Base-by-base conservation (phyloP, 805 yeast genomes). In the Candida montana region DNA sequence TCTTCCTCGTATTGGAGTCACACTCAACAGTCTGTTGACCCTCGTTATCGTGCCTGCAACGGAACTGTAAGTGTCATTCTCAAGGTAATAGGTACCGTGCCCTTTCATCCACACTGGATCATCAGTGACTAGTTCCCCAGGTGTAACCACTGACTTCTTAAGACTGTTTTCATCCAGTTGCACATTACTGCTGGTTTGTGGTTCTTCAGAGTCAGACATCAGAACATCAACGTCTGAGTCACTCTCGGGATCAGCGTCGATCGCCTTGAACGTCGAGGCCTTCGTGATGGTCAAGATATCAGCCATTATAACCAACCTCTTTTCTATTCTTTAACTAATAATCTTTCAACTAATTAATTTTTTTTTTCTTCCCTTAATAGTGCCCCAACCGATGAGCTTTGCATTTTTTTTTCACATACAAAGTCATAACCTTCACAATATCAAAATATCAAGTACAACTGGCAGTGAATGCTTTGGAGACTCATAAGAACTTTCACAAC, bases 21-120 rank as follows among this genome's bases (percentile, higher is more conserved):
- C 98, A 55, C 90, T 81, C 44, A 93, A 70, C 44, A 93, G 70
- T 54, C 90, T 79, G 62, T 93, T 93, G 40, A 90, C 96, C 48
- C 91, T 73, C 2, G 85, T 75, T 5, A 93, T 81, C 10, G 81
- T 79, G 5, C 99, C 99, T 0, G 96, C 96, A 7, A 91, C 96
- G 0, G 97, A 83, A 3, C 96, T 83, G 60, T 77, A 88, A 0
- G 96, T 88, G 52, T 74, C 69, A 50, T 82, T 83, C 27, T 78
- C 79, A 31, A 83, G 65, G 50, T 81, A 77, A 60, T 88, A 93
- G 0, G 98, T 93, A 6, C 99, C 99, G 58, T 91, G 99, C 24
- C 99, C 99, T 57, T 95, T 77, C 99, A 93, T 93, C 97, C 98
- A 93, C 2, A 82, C 74, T 7, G 96, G 86, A 56, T 93, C 98